Conservation (phyloP, 1,284 basidiomycete genomes). For the Phylloporus sp. region DNA sequence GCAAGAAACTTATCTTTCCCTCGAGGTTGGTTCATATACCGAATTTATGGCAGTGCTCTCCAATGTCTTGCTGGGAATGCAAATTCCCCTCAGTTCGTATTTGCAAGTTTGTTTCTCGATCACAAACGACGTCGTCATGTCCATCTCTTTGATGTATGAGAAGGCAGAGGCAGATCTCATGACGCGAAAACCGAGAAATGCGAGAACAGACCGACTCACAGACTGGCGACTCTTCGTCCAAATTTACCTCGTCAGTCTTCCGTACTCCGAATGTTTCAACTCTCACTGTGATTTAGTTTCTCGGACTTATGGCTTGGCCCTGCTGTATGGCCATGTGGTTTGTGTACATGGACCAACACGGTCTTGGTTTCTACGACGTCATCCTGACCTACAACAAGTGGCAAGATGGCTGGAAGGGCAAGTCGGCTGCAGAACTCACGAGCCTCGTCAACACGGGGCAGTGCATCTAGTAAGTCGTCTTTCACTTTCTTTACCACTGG, state of each 20-base stretch:
- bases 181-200: conserved; percentile 64
- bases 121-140: conserved; percentile 44
- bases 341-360: conserved; percentile 41
- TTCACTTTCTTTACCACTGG: conserved; percentile 23
- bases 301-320: conserved; percentile 51
- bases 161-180: conserved; percentile 51
- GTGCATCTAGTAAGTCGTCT: conserved; percentile 47
- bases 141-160: conserved; percentile 44
- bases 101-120: conserved; percentile 48
- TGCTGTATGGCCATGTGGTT: conserved; percentile 49
- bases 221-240: conserved; percentile 41
- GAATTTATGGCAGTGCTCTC: conserved; percentile 41
- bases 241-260: conserved; percentile 33
- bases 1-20: not conserved
- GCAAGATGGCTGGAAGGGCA: conserved; percentile 39
- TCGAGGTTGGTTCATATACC: conserved; percentile 41
- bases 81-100: conserved; percentile 47
- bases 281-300: conserved; percentile 38
- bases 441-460: conserved; percentile 42
- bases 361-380: conserved; percentile 42
- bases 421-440: conserved; percentile 30
- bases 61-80: conserved; percentile 45
- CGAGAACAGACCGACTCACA: conserved; percentile 55
- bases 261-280: conserved; percentile 4
- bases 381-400: conserved; percentile 46